Conservation (phyloP, 257 asterid species). For the Lycium barbarum region DNA sequence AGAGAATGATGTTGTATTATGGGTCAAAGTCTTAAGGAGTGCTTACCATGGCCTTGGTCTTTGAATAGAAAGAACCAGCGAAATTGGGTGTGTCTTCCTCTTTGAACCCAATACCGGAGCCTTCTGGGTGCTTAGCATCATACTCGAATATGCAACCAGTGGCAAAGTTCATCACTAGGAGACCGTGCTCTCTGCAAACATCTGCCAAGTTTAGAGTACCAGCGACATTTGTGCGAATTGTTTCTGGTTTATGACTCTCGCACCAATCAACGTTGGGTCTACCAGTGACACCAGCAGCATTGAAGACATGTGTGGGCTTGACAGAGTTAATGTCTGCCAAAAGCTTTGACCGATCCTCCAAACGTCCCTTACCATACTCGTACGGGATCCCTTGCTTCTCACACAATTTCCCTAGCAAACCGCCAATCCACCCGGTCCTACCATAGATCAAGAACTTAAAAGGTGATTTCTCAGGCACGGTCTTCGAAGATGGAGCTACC, state of each 20-base stretch:
- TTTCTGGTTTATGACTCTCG: constrained; percentile 40
- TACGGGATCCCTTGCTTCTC: constrained; percentile 36
- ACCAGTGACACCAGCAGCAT: constrained; percentile 43
- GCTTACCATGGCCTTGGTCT: constrained; percentile 44
- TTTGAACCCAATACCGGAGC: constrained; percentile 41
- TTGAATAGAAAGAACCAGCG: constrained; percentile 40
- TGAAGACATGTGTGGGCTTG: constrained; percentile 40
- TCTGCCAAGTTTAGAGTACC: constrained; percentile 38
- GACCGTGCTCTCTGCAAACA: constrained; percentile 36
- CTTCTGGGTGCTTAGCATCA: constrained; percentile 33
- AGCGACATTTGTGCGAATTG: constrained; percentile 39
- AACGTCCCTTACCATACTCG: constrained; percentile 38
- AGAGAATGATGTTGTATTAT: background rate
- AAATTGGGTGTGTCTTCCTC: constrained; percentile 39
- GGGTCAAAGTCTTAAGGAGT: background rate
- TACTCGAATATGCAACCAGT: constrained; percentile 42
- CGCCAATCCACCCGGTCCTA: constrained; percentile 41
- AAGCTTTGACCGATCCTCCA: constrained; percentile 37
- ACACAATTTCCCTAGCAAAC: constrained; percentile 38
- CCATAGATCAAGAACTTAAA: constrained; percentile 40
- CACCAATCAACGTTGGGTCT: constrained; percentile 44
- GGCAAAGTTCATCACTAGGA: constrained; percentile 38
- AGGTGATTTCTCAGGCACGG: constrained; percentile 27
- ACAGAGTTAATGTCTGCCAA: constrained; percentile 33
- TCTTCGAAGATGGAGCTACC: constrained; percentile 32